Conservation (phyloP, 1,284 basidiomycete species). For the Cronartium quercuum region DNA sequence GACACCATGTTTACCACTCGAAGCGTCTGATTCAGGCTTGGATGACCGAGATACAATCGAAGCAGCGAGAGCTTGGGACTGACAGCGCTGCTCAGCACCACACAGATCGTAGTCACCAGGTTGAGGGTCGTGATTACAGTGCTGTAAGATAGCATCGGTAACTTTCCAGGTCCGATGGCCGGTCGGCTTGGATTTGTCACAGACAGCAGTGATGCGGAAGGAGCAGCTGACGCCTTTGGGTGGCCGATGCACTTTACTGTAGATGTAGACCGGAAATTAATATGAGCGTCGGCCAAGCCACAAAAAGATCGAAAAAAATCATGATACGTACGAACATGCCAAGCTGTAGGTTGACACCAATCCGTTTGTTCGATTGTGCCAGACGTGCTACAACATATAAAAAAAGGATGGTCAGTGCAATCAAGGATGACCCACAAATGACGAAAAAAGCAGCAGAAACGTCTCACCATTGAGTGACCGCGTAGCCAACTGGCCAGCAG, state of each 20-base stretch:
- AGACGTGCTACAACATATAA: conserved; percentile 3
- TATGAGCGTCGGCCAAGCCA: not conserved
- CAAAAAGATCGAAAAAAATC: not conserved
- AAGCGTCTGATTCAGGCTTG: no score
- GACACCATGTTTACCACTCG: no score
- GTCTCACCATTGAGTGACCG: conserved; percentile 27
- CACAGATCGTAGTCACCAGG: conserved; percentile 9
- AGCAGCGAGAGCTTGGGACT: no score
- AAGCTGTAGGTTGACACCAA: not conserved
- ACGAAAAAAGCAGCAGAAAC: not conserved
- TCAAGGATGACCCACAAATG: not conserved
- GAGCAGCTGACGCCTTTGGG: conserved; percentile 24
- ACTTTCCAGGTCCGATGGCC: not conserved
- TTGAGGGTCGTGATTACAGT: conserved; percentile 12
- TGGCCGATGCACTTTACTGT: conserved; percentile 23
- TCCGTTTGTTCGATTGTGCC: conserved; percentile 12
- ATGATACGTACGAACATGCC: conserved; percentile 10
- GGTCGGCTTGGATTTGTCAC: not conserved
- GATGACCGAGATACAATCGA: no score
- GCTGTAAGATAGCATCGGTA: not conserved
- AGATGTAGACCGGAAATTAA: not conserved
- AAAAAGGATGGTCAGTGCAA: no score
- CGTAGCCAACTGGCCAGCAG: conserved; percentile 29
- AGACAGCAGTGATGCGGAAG: conserved; percentile 7
- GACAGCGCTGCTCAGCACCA: no score